Evolutionary conservation across 2,329 filamentous ascomycete genomes (phyloP).

Genomic region (Zopfia rhizophila): DNA sequence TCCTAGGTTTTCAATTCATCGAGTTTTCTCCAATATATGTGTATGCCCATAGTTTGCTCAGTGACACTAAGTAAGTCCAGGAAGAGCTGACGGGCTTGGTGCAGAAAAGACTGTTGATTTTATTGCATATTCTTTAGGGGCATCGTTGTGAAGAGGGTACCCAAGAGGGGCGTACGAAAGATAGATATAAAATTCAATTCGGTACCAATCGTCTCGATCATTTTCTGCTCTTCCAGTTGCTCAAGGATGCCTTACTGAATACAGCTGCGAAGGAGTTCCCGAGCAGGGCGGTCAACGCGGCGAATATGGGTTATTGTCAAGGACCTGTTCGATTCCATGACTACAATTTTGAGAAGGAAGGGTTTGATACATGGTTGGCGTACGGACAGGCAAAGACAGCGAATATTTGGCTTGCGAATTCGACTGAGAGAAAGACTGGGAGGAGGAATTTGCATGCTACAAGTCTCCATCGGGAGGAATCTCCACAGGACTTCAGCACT

Average conservation of each 20-base stretch:
- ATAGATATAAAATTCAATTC: slow-evolving; percentile 60
- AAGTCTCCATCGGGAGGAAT: slow-evolving; percentile 14
- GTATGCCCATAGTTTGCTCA: too few relatives aligned
- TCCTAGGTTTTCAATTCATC: too few relatives aligned
- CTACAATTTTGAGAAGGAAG: slow-evolving; percentile 55
- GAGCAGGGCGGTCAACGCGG: slow-evolving; percentile 41
- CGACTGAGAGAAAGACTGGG: slow-evolving; percentile 8
- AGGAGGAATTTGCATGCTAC: background rate
- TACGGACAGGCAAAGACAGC: slow-evolving; percentile 46
- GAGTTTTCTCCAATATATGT: too few relatives aligned
- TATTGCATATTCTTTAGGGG: too few relatives aligned
- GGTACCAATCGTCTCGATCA: slow-evolving; percentile 61
- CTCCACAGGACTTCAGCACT: slow-evolving; percentile 3
- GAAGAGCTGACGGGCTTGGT: too few relatives aligned
- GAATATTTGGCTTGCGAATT: slow-evolving; percentile 29
- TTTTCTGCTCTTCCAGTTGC: slow-evolving; percentile 56
- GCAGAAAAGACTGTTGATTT: too few relatives aligned
- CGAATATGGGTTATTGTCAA: slow-evolving; percentile 39
- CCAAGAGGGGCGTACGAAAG: too few relatives aligned
- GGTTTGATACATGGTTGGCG: slow-evolving; percentile 39
- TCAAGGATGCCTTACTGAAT: slow-evolving; percentile 54
- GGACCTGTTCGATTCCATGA: slow-evolving; percentile 56
- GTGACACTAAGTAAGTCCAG: too few relatives aligned
- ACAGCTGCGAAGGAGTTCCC: slow-evolving; percentile 43
- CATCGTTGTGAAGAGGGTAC: too few relatives aligned